Percentiles rank a stretch among this genome's conserved stretches.
These are phyloP conservation scores for Phaeoacremonium minimum DNA, from an alignment of 2,329 filamentous ascomycete genomes.

Conservation along the genomic window DNA sequence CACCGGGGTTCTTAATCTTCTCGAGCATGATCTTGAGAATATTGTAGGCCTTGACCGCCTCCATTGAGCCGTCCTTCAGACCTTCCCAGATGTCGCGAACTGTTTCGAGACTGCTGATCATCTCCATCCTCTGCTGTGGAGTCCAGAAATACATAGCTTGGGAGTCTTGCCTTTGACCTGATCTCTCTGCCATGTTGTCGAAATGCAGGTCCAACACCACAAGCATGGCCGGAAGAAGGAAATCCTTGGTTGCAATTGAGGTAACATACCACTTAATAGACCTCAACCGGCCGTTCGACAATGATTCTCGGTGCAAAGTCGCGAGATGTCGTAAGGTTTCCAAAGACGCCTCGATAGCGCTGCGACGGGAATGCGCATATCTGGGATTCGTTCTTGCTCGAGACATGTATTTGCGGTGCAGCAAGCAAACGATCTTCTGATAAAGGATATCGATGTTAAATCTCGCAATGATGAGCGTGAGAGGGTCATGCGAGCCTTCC, in stretches of 20 bases:
- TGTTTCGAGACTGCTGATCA: conserved; percentile 70
- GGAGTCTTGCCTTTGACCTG: conserved; percentile 30
- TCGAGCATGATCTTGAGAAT: conserved; percentile 80
- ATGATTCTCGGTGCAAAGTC: conserved; percentile 70
- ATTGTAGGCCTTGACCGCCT: conserved; percentile 81
- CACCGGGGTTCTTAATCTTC: conserved; percentile 62
- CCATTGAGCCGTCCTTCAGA: conserved; percentile 73
- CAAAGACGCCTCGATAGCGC: conserved; percentile 82
- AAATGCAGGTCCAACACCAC: conserved; percentile 79
- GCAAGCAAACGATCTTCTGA: conserved; percentile 81
- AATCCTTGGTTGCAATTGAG: conserved; percentile 78
- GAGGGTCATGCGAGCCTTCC: conserved; percentile 73
- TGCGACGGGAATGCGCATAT: conserved; percentile 78
- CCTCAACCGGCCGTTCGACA: conserved; percentile 65
- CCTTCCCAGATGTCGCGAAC: conserved; percentile 78
- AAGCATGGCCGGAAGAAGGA: conserved; percentile 80
- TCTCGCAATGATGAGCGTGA: conserved; percentile 80
- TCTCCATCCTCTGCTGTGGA: conserved; percentile 61
- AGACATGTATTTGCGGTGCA: conserved; percentile 85
- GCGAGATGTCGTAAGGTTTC: conserved; percentile 74
- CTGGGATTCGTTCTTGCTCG: conserved; percentile 72
- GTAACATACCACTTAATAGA: conserved; percentile 75
- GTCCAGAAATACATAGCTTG: conserved; percentile 53
- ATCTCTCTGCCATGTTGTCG: conserved; percentile 45
- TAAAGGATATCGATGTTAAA: conserved; percentile 82